Evolutionary conservation across 2,329 filamentous ascomycete species (phyloP).

Genomic region (Nannizzia gypsea): DNA sequence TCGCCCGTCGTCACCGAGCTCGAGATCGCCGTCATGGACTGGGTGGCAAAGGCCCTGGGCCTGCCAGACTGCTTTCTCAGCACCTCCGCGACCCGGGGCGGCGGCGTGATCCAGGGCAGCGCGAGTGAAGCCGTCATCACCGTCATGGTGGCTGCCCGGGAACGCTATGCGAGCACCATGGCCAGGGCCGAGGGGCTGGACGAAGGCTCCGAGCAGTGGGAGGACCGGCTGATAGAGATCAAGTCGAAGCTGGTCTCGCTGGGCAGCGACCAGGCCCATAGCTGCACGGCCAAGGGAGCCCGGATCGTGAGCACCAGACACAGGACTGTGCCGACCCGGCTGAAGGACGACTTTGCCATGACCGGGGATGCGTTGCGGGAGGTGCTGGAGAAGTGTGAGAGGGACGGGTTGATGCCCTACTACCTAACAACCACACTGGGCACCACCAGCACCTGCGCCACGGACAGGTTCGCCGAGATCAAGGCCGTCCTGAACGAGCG

Average conservation of each 20-base stretch:
- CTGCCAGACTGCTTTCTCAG: constrained; percentile 65
- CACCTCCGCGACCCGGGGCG: constrained; percentile 52
- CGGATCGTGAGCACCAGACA: constrained; percentile 77
- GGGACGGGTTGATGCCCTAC: constrained; percentile 67
- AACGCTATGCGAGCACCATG: constrained; percentile 58
- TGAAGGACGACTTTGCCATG: constrained; percentile 56
- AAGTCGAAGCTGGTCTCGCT: constrained; percentile 66
- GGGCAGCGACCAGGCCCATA: constrained; percentile 68
- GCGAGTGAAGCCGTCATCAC: constrained; percentile 81
- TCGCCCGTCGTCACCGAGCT: constrained; percentile 84
- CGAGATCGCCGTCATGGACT: constrained; percentile 86
- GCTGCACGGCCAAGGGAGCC: constrained; percentile 75
- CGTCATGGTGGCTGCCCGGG: constrained; percentile 74
- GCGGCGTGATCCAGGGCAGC: constrained; percentile 88
- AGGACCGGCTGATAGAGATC: constrained; percentile 57
- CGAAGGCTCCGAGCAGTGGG: constrained; percentile 44
- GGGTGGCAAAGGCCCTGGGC: constrained; percentile 65
- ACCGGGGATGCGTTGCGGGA: constrained; percentile 50
- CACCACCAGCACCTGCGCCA: constrained; percentile 76
- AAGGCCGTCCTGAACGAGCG: constrained; percentile 40
- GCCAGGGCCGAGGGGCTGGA: constrained; percentile 40
- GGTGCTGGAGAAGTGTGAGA: constrained; percentile 53
- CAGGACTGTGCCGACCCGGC: constrained; percentile 52
- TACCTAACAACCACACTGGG: constrained; percentile 76
- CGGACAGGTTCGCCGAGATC: constrained; percentile 69